Percentiles rank a stretch among this genome's conserved stretches.
phyloP scores from a whole-genome alignment of 2,329 filamentous ascomycete species.

The Coniochaeta sp. region DNA sequence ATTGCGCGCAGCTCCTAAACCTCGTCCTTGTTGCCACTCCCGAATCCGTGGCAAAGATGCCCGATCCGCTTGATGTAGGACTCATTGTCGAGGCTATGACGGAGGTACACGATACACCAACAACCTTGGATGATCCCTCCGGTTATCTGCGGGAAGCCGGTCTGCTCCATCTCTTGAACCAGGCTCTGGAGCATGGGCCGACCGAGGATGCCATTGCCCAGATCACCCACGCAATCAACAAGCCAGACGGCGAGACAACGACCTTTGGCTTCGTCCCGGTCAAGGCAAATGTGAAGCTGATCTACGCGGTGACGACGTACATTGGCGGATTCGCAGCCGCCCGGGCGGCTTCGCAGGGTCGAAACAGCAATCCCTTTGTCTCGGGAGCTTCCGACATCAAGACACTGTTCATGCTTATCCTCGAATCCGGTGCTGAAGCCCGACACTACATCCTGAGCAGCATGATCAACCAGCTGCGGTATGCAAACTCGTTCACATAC shows the following conservation, averaged over 20 bases:
- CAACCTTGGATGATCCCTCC: constrained; percentile 55
- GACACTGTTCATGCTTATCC: constrained; percentile 68
- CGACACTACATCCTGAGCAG: constrained; percentile 79
- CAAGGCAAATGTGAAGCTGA: constrained; percentile 59
- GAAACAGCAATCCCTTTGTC: constrained; percentile 53
- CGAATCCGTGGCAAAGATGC: constrained; percentile 58
- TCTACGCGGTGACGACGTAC: constrained; percentile 79
- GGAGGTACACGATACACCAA: constrained; percentile 62
- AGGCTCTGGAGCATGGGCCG: constrained; percentile 51
- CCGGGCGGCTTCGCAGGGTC: constrained; percentile 44
- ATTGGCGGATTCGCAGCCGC: constrained; percentile 67
- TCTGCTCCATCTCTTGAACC: constrained; percentile 52
- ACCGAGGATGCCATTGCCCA: constrained; percentile 69
- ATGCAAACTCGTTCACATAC: constrained; percentile 80
- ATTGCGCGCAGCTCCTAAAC: constrained; percentile 83
- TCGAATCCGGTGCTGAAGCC: constrained; percentile 66
- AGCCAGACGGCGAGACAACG: constrained; percentile 47
- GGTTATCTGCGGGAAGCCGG: constrained; percentile 45
- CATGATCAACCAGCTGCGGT: constrained; percentile 87
- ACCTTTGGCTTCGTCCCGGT: constrained; percentile 61
- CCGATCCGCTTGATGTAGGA: constrained; percentile 64
- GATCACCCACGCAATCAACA: constrained; percentile 65
- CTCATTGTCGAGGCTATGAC: constrained; percentile 71
- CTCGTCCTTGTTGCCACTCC: constrained; percentile 78
- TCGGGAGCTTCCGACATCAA: constrained; percentile 59